phyloP scores from a whole-genome alignment of 495 filamentous ascomycete genomes.

The Xylaria telfairii region DNA sequence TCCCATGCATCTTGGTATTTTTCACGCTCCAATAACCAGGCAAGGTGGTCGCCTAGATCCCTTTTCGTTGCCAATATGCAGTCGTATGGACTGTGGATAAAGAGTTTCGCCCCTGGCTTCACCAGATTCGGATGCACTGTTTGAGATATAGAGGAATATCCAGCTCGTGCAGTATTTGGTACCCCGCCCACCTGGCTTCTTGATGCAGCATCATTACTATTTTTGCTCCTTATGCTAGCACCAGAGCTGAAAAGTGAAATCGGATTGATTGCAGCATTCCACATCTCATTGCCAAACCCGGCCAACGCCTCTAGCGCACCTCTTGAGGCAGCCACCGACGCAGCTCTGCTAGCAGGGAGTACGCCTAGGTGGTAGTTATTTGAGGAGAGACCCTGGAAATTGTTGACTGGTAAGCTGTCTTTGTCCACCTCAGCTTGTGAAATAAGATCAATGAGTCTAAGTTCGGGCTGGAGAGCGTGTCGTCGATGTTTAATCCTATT shows the following conservation, averaged over 20 bases:
- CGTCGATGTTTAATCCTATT: constrained; percentile 68
- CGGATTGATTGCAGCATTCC: constrained; percentile 86
- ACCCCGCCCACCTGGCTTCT: constrained; percentile 36
- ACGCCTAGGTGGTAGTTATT: constrained; percentile 91
- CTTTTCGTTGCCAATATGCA: constrained; percentile 86
- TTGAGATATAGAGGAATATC: constrained; percentile 19
- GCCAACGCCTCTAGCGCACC: constrained; percentile 71
- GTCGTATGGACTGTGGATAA: constrained; percentile 95
- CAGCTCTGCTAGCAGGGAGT: constrained; percentile 72
- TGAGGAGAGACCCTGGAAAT: constrained; percentile 84
- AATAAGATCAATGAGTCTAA: constrained; percentile 86
- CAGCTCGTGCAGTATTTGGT: constrained; percentile 37
- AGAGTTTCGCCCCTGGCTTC: constrained; percentile 84
- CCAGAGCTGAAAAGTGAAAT: constrained; percentile 83
- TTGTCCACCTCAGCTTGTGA: constrained; percentile 78
- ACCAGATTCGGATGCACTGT: constrained; percentile 53
- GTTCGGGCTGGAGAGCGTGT: constrained; percentile 82
- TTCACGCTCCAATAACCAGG: constrained; percentile 80
- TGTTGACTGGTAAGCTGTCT: constrained; percentile 79
- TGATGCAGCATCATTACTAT: constrained; percentile 59
- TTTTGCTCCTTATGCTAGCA: constrained; percentile 79
- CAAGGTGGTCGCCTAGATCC: constrained; percentile 81
- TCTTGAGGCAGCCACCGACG: constrained; percentile 63
- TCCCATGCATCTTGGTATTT: constrained; percentile 88
- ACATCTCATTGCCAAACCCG: constrained; percentile 64